Conservation (phyloP, 192 early-diverging fungal genomes). For the Podila clonocystis region DNA sequence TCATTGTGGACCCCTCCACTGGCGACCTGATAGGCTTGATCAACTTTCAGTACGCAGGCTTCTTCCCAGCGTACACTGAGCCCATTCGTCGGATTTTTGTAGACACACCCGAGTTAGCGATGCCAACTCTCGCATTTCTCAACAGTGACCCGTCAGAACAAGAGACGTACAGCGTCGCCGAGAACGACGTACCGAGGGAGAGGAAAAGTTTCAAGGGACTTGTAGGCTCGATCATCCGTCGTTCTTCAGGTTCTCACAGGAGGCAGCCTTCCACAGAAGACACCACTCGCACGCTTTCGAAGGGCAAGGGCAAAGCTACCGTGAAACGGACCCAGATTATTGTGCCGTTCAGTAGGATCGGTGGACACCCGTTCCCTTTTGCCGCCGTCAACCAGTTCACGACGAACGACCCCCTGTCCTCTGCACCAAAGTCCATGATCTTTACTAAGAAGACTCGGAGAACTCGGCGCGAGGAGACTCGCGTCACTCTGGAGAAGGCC, state of each 20-base stretch:
- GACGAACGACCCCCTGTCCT: not conserved
- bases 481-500: not conserved
- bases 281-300: not conserved
- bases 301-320: not conserved
- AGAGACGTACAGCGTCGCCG: not conserved
- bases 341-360: not conserved
- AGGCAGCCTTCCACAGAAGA: not conserved
- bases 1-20: not conserved
- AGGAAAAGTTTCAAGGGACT: not conserved
- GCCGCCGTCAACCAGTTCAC: not conserved
- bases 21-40: slow-evolving; percentile 9
- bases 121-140: not conserved
- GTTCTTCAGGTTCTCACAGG: too few species aligned
- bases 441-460: not conserved
- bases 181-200: not conserved
- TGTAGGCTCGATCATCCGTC: too few species aligned
- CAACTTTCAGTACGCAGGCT: slow-evolving; percentile 30
- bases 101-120: not conserved
- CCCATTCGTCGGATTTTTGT: slow-evolving; percentile 12
- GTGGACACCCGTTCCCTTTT: not conserved
- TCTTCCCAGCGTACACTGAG: slow-evolving; percentile 26
- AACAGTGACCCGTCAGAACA: too few species aligned
- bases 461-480: not conserved
- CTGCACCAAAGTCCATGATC: not conserved
- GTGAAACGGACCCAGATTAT: not conserved